phyloP scores from a whole-genome alignment of 768 basidiomycete species.

The Paxillus rubicundulus region DNA sequence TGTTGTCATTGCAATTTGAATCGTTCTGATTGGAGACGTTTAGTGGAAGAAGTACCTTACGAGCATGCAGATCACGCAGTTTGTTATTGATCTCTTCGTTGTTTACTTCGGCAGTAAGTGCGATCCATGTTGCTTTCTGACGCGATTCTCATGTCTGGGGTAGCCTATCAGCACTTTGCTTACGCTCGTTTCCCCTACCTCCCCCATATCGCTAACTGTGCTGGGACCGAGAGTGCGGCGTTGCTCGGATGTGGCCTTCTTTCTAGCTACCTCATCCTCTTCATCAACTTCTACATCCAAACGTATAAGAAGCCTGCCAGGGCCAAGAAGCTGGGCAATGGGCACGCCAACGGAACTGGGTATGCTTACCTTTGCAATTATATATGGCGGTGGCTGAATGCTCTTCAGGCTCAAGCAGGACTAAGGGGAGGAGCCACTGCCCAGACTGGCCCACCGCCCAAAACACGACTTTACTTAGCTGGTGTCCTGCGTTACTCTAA shows the following conservation, averaged over 20 bases:
- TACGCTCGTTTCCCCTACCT: constrained; percentile 55
- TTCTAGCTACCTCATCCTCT: constrained; percentile 87
- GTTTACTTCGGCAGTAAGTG: constrained; percentile 95
- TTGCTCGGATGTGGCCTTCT: constrained; percentile 86
- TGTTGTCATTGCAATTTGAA: not conserved
- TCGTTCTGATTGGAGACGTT: constrained; percentile 1
- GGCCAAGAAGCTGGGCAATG: constrained; percentile 39
- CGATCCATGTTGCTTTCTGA: not conserved
- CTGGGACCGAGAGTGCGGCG: constrained; percentile 86
- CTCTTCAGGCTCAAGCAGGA: constrained; percentile 34
- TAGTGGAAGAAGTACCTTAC: constrained; percentile 99
- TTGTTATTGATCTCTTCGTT: constrained; percentile 84
- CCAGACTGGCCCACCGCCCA: not conserved
- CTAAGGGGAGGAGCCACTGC: constrained; percentile 14
- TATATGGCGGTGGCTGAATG: not conserved
- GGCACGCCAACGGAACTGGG: constrained; percentile 39
- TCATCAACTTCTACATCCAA: constrained; percentile 92
- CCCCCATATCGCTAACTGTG: constrained; percentile 80
- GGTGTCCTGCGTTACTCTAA: constrained; percentile 5
- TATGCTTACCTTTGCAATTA: constrained; percentile 12
- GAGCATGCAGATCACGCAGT: constrained; percentile 94
- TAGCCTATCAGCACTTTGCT: constrained; percentile 82
- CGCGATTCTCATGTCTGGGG: constrained; percentile 6
- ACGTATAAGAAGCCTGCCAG: constrained; percentile 70
- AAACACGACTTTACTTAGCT: constrained; percentile 15